Evolutionary conservation across 2,329 filamentous ascomycete species (phyloP).

Genomic region (Phyllosticta citribraziliensis): DNA sequence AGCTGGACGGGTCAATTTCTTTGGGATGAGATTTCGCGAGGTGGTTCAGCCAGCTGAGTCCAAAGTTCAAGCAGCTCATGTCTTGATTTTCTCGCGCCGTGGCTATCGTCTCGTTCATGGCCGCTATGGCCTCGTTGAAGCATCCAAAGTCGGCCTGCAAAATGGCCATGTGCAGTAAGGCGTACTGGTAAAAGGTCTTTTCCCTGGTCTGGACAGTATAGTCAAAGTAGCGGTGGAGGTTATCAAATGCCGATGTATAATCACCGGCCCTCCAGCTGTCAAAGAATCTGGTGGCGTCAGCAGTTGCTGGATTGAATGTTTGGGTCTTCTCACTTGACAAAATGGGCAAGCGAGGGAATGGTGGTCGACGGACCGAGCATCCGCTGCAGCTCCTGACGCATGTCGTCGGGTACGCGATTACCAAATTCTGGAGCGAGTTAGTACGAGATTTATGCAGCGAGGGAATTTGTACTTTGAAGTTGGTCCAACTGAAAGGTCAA

Average conservation of each 20-base stretch:
- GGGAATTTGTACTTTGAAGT: slow-evolving; percentile 59
- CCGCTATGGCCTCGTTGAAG: slow-evolving; percentile 77
- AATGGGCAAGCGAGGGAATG: slow-evolving; percentile 66
- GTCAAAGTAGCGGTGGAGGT: slow-evolving; percentile 90
- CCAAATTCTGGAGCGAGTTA: slow-evolving; percentile 50
- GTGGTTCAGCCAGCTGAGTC: slow-evolving; percentile 90
- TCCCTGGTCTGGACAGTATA: slow-evolving; percentile 84
- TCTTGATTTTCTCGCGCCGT: slow-evolving; percentile 93
- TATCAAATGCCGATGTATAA: slow-evolving; percentile 81
- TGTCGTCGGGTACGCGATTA: slow-evolving; percentile 62
- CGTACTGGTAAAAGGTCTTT: slow-evolving; percentile 86
- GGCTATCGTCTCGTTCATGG: slow-evolving; percentile 89
- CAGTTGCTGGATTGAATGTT: not conserved
- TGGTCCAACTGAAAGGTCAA: slow-evolving; percentile 82
- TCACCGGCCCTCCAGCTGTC: slow-evolving; percentile 89
- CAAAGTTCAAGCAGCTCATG: slow-evolving; percentile 85
- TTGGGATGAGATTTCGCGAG: slow-evolving; percentile 78
- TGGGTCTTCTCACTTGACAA: slow-evolving; percentile 48
- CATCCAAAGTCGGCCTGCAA: slow-evolving; percentile 94
- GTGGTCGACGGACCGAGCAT: slow-evolving; percentile 58
- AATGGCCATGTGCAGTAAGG: slow-evolving; percentile 83
- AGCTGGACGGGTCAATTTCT: slow-evolving; percentile 59
- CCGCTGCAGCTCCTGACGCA: slow-evolving; percentile 60
- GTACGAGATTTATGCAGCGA: not conserved
- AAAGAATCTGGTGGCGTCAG: slow-evolving; percentile 54